Evolutionary conservation across 1,284 basidiomycete genomes (phyloP).

Genomic region (Moesziomyces antarcticus): DNA sequence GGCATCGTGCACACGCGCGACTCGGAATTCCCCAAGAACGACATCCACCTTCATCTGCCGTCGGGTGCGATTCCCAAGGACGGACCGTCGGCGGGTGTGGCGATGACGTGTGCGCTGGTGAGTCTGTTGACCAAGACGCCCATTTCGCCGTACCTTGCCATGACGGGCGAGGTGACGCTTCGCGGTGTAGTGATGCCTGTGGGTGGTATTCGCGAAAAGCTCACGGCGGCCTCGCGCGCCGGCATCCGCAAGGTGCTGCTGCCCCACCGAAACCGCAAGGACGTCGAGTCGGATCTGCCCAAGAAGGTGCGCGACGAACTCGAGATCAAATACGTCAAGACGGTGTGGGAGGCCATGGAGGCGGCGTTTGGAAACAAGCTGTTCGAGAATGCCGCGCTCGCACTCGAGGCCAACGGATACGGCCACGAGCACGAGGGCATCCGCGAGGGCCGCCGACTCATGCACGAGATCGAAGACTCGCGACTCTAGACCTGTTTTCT

Average conservation of each 20-base stretch:
- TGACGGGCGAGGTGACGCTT: constrained; percentile 66
- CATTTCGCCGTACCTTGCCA: constrained; percentile 61
- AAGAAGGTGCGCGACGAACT: constrained; percentile 77
- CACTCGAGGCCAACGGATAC: constrained; percentile 41
- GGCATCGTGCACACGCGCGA: constrained; percentile 77
- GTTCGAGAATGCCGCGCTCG: constrained; percentile 53
- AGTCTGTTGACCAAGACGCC: constrained; percentile 81
- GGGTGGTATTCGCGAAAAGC: constrained; percentile 66
- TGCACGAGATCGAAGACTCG: constrained; percentile 51
- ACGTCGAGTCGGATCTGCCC: constrained; percentile 84
- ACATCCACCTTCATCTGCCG: constrained; percentile 88
- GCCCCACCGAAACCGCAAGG: constrained; percentile 83
- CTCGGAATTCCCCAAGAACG: constrained; percentile 81
- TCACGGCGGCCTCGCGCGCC: constrained; percentile 73
- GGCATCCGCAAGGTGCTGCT: constrained; percentile 83
- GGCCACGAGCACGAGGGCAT: constrained; percentile 57
- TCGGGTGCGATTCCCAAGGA: constrained; percentile 89
- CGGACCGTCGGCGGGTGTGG: constrained; percentile 83
- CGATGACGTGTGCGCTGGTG: constrained; percentile 86
- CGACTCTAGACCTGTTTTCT: constrained; percentile 4
- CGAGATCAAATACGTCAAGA: constrained; percentile 81
- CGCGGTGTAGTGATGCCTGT: constrained; percentile 65
- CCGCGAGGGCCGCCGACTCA: constrained; percentile 49
- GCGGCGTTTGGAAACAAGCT: constrained; percentile 70
- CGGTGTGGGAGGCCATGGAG: constrained; percentile 80